Evolutionary conservation across 768 basidiomycete genomes (phyloP), one percentile per base, ranked within the genome.

Genomic region (Boletus barrowsii): DNA sequence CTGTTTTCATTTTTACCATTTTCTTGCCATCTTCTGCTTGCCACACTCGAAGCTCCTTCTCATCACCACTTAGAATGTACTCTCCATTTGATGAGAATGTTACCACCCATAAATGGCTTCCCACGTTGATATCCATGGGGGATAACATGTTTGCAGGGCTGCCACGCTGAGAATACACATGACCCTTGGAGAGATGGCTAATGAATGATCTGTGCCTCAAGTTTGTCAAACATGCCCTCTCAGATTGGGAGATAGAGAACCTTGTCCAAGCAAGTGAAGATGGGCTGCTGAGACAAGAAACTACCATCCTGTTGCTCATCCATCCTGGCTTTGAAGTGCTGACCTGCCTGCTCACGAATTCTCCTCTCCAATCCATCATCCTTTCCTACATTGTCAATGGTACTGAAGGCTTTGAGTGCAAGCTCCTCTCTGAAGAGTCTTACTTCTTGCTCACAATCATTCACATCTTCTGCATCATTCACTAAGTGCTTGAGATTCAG

Each of bases 241-340:
- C 87, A 0, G 84, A 85, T 61, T 94, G 89, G 70, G 86, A 93
- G 63, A 74, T 96, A 45, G 87, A 90, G 62, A 79, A 80, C 3
- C 73, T 97, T 17, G 76, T 91, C 20, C 74, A 79, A 9, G 72
- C 75, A 42, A 73, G 75, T 2, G 85, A 88, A 51, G 82, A 82
- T n/a, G 68, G 72, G 6, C 63, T 75, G 15, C 66, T 78, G 24
- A 84, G 77, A 53, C 70, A 72, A 35, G 87, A 88, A 29, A 64
- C 69, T 0, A 68, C 91, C 15, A 61, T 81, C 20, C 79, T 81
- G 18, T 75, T 83, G 30, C 76, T 88, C 10, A 65, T 81, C 3
- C 93, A 97, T 64, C 93, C 96, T 3, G 96, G 94, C 0, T 93
- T 90, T 66, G 89, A 93, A 51, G 74, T 97, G 51, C 82, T 94